Evolutionary conservation across 164 flowering plant species (phyloP).

Genomic region (Magnolia officinalis): DNA sequence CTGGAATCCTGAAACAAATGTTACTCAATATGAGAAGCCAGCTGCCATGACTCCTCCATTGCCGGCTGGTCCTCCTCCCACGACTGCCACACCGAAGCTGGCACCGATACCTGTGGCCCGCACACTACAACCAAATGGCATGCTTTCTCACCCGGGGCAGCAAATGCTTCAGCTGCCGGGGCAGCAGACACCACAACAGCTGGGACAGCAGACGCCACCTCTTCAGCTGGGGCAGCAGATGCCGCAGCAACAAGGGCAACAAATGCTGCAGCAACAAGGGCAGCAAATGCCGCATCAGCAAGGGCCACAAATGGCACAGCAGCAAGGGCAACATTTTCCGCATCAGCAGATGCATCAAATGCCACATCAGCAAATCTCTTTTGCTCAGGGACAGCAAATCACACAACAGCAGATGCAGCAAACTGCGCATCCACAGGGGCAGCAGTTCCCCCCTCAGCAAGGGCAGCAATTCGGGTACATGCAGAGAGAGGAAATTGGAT

Average conservation of each 20-base stretch:
- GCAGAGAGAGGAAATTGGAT: conserved; percentile 49
- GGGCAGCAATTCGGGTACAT: conserved; percentile 36
- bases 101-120: conserved; percentile 43
- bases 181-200: conserved; percentile 25
- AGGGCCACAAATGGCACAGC: conserved; percentile 32
- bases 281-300: conserved; percentile 28
- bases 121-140: conserved; percentile 31
- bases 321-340: conserved; percentile 25
- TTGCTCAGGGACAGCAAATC: conserved; percentile 24
- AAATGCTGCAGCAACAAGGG: conserved; percentile 28
- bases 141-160: conserved; percentile 27
- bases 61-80: conserved; percentile 53
- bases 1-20: conserved; percentile 30
- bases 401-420: conserved; percentile 28
- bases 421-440: conserved; percentile 30
- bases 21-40: conserved; percentile 29
- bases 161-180: conserved; percentile 12
- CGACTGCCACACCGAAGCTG: conserved; percentile 38
- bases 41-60: conserved; percentile 19
- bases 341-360: conserved; percentile 35
- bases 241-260: conserved; percentile 37
- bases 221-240: conserved; percentile 2
- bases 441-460: conserved; percentile 28
- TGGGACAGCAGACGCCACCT: conserved; percentile 27
- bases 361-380: conserved; percentile 27